Evolutionary conservation across 2,329 filamentous ascomycete genomes (phyloP), one percentile per base, ranked within the genome.

Genomic region (Curvularia lunata): DNA sequence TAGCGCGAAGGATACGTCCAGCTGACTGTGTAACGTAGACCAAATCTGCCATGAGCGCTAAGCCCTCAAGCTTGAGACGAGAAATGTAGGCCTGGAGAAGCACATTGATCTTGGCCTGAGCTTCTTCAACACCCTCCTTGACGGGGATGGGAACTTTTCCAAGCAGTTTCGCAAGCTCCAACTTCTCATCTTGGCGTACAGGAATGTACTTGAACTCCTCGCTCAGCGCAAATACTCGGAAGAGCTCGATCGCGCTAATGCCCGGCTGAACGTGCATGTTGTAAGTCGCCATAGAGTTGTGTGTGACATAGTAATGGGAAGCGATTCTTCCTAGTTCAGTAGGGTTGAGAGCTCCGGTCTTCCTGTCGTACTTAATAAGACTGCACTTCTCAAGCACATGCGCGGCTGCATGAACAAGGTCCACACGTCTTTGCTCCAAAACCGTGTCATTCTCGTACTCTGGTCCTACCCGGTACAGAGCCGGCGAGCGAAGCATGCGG

Each of bases 121-220:
- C 89, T 78, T 99, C 95, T 74, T 99, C 95, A 49, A 98, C 93
- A 68, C 92, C 92, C 79, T 99, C 95, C 78, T 99, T 99, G 67
- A 99, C 92, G 4, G 95, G 95, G 54, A 99, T 92, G 1, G 95
- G 95, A 0, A 99, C 95, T 65, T 91, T 86, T 9, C 90, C 89
- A 21, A 99, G 83, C 30, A 99, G 83, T 76, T 98, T 97, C 5
- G 92, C 92, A 52, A 99, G 83, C 77, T 99, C 95, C 30, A 99
- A 83, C 81, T 98, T 98, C 82, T 99, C 95, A 70, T 99, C 95
- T 72, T 97, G 93, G 41, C 95, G 90, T 34, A 99, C 94, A 1
- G 95, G 95, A 41, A 99, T 99, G 77, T 96, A 99, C 78, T 97
- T 98, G 84, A 99, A 99, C 77, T 99, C 95, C 54, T 96, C 92